A percentile compares a stretch with the other conserved stretches of the same genome.
Conservation (phyloP, 1,284 basidiomycete species). For the Leccinum angustisporum region DNA sequence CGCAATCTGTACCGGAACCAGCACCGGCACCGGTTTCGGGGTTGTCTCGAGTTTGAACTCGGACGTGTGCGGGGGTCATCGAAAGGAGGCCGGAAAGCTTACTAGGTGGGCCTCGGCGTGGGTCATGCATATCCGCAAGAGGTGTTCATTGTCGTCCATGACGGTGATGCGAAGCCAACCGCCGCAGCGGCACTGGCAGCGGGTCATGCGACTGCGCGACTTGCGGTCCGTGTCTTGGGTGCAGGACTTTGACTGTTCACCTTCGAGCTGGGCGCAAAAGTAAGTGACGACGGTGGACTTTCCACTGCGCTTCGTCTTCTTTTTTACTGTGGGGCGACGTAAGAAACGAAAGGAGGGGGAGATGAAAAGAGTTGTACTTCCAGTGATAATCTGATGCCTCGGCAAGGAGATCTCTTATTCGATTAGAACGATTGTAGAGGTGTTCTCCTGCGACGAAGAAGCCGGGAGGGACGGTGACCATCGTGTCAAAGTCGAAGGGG, state of each 20-base stretch:
- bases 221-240: slow-evolving; percentile 35
- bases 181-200: slow-evolving; percentile 30
- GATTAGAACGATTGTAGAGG: slow-evolving; percentile 35
- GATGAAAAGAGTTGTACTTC: slow-evolving; percentile 25
- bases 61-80: slow-evolving; percentile 33
- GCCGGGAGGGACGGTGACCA: slow-evolving; percentile 34
- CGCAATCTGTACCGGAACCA: slow-evolving; percentile 9
- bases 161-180: slow-evolving; percentile 37
- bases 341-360: neutral
- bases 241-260: slow-evolving; percentile 34
- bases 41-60: slow-evolving; percentile 33
- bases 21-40: slow-evolving; percentile 19
- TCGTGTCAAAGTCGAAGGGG: slow-evolving; percentile 36
- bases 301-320: slow-evolving; percentile 37
- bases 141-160: slow-evolving; percentile 36
- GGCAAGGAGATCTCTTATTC: slow-evolving; percentile 34
- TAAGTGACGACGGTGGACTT: slow-evolving; percentile 36
- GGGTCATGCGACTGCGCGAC: slow-evolving; percentile 35
- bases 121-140: slow-evolving; percentile 37
- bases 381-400: slow-evolving; percentile 38
- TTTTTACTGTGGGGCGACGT: slow-evolving; percentile 27
- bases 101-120: slow-evolving; percentile 34
- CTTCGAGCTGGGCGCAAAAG: slow-evolving; percentile 37
- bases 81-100: slow-evolving; percentile 33
- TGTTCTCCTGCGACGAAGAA: slow-evolving; percentile 34